Percentiles rank a stretch among this genome's conserved stretches.
Conservation (phyloP, 1,284 basidiomycete genomes). For the Puccinia novopanici region DNA sequence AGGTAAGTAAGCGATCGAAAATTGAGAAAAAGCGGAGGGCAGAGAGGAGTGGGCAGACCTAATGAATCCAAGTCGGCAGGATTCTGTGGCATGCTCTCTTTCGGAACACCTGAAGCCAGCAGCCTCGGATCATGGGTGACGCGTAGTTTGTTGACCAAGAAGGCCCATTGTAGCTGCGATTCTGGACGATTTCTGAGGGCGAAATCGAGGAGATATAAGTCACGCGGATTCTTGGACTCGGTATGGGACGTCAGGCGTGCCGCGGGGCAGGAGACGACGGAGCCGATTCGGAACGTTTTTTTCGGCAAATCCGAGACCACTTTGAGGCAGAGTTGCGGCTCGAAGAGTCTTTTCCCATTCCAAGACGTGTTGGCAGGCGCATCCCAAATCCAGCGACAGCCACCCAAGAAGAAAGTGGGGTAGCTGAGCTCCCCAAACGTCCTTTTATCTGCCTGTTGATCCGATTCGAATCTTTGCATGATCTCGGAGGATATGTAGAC, state of each 20-base stretch:
- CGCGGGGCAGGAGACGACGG: background rate
- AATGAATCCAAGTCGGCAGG: background rate
- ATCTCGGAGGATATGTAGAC: slow-evolving; percentile 25
- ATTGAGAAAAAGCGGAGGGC: background rate
- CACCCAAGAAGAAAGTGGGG: slow-evolving; percentile 33
- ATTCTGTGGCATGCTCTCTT: background rate
- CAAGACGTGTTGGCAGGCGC: slow-evolving; percentile 1
- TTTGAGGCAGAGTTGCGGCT: slow-evolving; percentile 36
- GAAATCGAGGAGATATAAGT: background rate
- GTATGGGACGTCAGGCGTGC: background rate
- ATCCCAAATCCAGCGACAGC: slow-evolving; percentile 38
- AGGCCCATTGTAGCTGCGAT: slow-evolving; percentile 1
- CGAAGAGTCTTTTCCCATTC: background rate
- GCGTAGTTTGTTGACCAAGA: slow-evolving; percentile 14
- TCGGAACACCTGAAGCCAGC: background rate
- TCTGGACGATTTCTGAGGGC: background rate
- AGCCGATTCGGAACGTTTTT: slow-evolving; percentile 27
- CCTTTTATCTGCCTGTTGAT: slow-evolving; percentile 31
- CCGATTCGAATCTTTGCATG: slow-evolving; percentile 20
- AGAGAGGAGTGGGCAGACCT: background rate
- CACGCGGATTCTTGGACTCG: background rate
- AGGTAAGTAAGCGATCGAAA: background rate
- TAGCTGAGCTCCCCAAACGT: slow-evolving; percentile 15
- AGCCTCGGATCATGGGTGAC: slow-evolving; percentile 10
- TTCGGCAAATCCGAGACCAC: slow-evolving; percentile 32